Base-by-base conservation (phyloP, 2,329 filamentous ascomycete species). In the Aureobasidium melanogenum region DNA sequence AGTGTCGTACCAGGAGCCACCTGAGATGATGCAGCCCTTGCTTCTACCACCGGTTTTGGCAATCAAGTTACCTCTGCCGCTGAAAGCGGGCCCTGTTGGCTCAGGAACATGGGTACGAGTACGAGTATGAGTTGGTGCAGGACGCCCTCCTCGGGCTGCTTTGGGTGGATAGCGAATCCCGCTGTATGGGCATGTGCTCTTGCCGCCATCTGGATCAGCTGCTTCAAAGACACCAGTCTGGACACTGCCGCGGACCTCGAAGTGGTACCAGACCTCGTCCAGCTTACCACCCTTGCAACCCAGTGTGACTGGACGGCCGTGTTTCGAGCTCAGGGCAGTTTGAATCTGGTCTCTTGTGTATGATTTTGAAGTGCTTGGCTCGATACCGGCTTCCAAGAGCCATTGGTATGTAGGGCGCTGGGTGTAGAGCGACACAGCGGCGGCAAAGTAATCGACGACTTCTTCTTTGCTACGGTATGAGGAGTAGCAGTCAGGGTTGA, bases 141-240 rank as follows among this genome's bases (percentile, higher is more conserved):
- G 68, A 4, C 63, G 68, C 34, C 67, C 71, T n/a, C n/a, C n/a
- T n/a, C n/a, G n/a, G 8, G 56, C 46, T 5, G 46, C 63, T 73
- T 88, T 88, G 36, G 84, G 84, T 9, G 82, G 72, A 70, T 89
- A 89, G 68, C 82, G 82, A 69, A 91, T 84, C 2, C 83, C 84
- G 0, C 74, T 79, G 39, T 71, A 69, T 0, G 87, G 84, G 71
- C 89, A 92, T 46, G 77, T 82, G 28, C 84, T 84, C 52, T 79
- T 81, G 10, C 79, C 77, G 14, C 80, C 79, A 66, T 84, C 81
- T 6, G 80, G 80, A 44, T 80, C 76, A 2, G 81, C 72, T 15
- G 85, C 73, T 28, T 84, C 77, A 67, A 88, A 89, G 2, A 80
- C 71, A 36, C 85, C 87, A 2, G 77, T 78, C 68, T 86, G 81